These are phyloP conservation scores for Silene uniflora DNA, from an alignment of 148 eudicot species.

Conservation along the genomic window DNA sequence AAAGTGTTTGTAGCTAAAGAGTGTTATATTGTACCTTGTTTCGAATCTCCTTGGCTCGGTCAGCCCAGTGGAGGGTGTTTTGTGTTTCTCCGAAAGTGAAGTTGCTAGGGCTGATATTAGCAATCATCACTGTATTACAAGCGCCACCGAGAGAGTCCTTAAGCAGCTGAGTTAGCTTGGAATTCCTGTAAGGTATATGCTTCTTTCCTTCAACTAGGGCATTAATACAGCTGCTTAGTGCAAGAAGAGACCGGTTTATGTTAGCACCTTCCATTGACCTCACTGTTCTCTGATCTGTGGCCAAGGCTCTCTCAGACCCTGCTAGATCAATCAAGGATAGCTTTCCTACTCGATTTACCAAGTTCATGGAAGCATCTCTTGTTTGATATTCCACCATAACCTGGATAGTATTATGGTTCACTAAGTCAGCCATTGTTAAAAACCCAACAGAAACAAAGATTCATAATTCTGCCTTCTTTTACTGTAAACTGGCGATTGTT, in stretches of 20 bases:
- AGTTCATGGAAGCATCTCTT: slow-evolving; percentile 50
- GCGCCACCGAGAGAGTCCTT: slow-evolving; percentile 91
- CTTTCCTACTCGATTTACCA: slow-evolving; percentile 66
- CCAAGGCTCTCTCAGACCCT: slow-evolving; percentile 86
- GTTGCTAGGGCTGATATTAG: slow-evolving; percentile 81
- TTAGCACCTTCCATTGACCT: slow-evolving; percentile 89
- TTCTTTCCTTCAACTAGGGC: slow-evolving; percentile 90
- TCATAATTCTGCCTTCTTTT: too few species aligned
- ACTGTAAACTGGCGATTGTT: too few species aligned
- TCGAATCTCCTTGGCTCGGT: slow-evolving; percentile 84
- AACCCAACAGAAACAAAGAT: neutral
- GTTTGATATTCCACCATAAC: slow-evolving; percentile 65
- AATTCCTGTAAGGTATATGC: slow-evolving; percentile 85
- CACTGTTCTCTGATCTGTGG: slow-evolving; percentile 83
- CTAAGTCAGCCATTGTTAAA: too few species aligned
- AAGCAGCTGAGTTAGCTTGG: slow-evolving; percentile 88
- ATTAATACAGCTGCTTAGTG: slow-evolving; percentile 91
- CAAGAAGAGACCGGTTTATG: slow-evolving; percentile 74
- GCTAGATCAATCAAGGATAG: slow-evolving; percentile 80
- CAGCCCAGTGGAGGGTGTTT: slow-evolving; percentile 94
- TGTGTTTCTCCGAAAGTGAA: slow-evolving; percentile 81
- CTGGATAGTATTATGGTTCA: slow-evolving; percentile 22
- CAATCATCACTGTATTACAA: slow-evolving; percentile 89
- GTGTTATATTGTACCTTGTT: slow-evolving; percentile 46
- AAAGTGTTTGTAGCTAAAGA: neutral